Evolutionary conservation across 306 rosid species (phyloP), one percentile per base, ranked within the genome.

Genomic region (Cicer cuneatum): DNA sequence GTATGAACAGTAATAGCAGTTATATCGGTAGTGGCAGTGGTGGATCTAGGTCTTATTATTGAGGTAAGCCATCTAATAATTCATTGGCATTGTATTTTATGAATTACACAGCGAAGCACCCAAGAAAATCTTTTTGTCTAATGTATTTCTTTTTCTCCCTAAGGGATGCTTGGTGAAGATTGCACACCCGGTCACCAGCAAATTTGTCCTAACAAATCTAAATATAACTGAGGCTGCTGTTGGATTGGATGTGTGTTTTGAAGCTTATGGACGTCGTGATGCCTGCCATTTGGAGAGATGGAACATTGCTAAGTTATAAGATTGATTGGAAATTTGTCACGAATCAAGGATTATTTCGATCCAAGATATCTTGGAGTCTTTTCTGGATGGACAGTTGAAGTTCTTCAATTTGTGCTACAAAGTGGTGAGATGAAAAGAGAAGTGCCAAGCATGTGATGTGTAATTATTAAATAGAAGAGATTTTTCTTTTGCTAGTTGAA

Each of bases 41-140:
- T 48, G 88, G 96, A 71, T 90, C 97, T 73, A 83, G 96, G 51
- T 90, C 97, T 42, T 92, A 94, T 82, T 94, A 94, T 66, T 94
- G 85, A 94, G 92, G 97, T 89, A 83, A 81, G 80, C 85, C 12
- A 45, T 72, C 37, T 76, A 45, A 39, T 62, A 64, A 40, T 54
- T 53, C 18, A 16, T 35, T 41, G 9, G 18, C 35, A n/a, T 41
- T 62, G 42, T 40, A 40, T 76, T 51, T 65, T 37, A 53, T 48
- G 15, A 66, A 46, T 14, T 19, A 19, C 35, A 46, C 2, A 64
- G 15, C 11, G 47, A 70, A 7, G 67, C 7, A 5, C 15, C 56
- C 10, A 52, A 43, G 40, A 52, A 24, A 14, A 14, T 78, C n/a
- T 78, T 1, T 67, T 57, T 60, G 57, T 76, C 75, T 59, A 2